Conservation (phyloP, 2,329 filamentous ascomycete genomes). For the Fulvia fulva region DNA sequence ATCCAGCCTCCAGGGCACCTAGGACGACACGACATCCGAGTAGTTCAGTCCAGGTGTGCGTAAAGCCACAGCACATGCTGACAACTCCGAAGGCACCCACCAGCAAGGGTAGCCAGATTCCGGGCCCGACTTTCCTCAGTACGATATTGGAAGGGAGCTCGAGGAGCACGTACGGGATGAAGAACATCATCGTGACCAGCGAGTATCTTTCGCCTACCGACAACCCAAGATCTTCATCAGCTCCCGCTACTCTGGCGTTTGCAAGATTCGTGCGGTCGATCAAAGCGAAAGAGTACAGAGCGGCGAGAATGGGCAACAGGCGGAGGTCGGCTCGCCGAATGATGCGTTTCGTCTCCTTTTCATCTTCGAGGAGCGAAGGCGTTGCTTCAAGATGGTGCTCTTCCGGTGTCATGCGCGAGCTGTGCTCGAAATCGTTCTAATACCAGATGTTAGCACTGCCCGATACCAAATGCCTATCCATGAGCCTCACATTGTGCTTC, state of each 20-base stretch:
- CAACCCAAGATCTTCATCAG: constrained; percentile 33
- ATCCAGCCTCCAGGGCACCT: constrained; percentile 18
- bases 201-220: constrained; percentile 34
- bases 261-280: constrained; percentile 21
- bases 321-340: constrained; percentile 21
- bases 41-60: constrained; percentile 29
- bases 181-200: constrained; percentile 38
- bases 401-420: neutral
- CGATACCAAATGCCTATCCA: too few relatives aligned
- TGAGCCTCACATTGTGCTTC: neutral
- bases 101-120: constrained; percentile 35
- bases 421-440: neutral
- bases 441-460: neutral
- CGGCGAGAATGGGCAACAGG: constrained; percentile 17
- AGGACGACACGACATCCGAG: constrained; percentile 32
- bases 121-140: constrained; percentile 35
- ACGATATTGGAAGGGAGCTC: constrained; percentile 30
- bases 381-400: constrained; percentile 31
- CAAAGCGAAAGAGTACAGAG: constrained; percentile 18
- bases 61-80: constrained; percentile 35
- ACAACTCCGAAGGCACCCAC: constrained; percentile 36
- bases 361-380: constrained; percentile 4
- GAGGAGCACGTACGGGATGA: constrained; percentile 27
- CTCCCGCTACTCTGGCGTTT: constrained; percentile 15
- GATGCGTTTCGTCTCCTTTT: constrained; percentile 13